Base-by-base conservation (phyloP, 2,329 filamentous ascomycete species). In the Tolypocladium amazonense region DNA sequence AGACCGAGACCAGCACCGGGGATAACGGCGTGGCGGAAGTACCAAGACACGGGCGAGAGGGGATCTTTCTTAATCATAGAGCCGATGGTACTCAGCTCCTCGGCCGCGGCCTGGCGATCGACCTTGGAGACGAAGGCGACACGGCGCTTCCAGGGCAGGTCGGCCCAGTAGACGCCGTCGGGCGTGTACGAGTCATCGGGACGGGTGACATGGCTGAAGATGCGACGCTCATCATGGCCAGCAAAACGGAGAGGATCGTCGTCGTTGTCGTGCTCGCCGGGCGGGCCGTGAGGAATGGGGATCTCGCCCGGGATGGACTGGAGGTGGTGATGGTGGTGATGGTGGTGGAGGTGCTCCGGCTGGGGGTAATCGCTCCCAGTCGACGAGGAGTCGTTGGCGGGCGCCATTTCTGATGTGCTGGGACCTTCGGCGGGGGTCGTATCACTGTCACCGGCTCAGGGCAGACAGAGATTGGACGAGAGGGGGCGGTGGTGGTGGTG, bases 101-200 rank as follows among this genome's bases (percentile, higher is more conserved):
- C 78, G 65, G 76, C 80, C 58, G 88, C 79, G 73, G 96, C 92
- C 53, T 79, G 76, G 61, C 78, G 79, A 73, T 97, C 88, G 71
- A 92, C 86, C 61, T 84, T 81, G 71, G 77, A 80, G 70, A 96
- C 88, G 70, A 97, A 97, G 63, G 79, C 79, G 69, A 90, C 71
- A 63, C 90, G 87, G 77, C 93, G 76, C 62, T 73, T 67, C 57
- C 91, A 70, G 25, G 88, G 86, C 67, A 97, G 79, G 71, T 97
- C 93, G 39, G 92, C 93, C 92, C 92, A 97, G 82, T 97, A 97
- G 65, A 85, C 82, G 62, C 93, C 93, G 25, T 92, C 84, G 59
- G 82, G 75, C 59, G 88, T 90, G 76, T 93, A 97, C 64, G 86
- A 88, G 76, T 97, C 93, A 70, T 95, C 90, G 2, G 93, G 93